These are phyloP conservation scores for Tuctoria greenei DNA, from an alignment of 176 grass and related monocot genomes.

Conservation along the genomic window DNA sequence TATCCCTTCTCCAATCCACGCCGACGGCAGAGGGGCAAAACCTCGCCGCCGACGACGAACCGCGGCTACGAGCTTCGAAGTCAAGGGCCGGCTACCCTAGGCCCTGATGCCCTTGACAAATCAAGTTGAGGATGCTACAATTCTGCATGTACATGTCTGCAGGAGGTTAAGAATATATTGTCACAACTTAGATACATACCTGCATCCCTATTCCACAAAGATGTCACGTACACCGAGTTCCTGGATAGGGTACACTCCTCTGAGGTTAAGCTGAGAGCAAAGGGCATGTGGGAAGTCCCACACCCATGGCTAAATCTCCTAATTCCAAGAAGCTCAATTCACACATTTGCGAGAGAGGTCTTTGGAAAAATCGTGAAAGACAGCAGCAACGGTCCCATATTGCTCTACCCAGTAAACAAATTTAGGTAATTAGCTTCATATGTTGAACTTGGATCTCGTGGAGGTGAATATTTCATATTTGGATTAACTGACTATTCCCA, in stretches of 20 bases:
- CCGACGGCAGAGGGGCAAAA: too few relatives aligned
- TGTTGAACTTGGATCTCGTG: slow-evolving; percentile 17
- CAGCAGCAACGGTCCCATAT: slow-evolving; percentile 73
- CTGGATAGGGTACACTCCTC: slow-evolving; percentile 74
- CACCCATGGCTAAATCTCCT: slow-evolving; percentile 96
- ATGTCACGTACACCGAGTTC: slow-evolving; percentile 77
- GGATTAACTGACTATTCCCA: not conserved
- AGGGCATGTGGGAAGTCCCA: slow-evolving; percentile 88
- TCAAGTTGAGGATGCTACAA: slow-evolving; percentile 16
- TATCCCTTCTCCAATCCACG: too few relatives aligned
- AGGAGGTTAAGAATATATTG: slow-evolving; percentile 67
- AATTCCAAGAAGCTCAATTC: slow-evolving; percentile 62
- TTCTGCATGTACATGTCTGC: slow-evolving; percentile 30
- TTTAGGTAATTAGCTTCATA: slow-evolving; percentile 48
- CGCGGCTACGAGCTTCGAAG: too few relatives aligned
- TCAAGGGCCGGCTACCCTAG: too few relatives aligned
- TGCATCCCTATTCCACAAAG: slow-evolving; percentile 68
- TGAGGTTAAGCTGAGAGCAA: slow-evolving; percentile 68
- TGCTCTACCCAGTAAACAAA: slow-evolving; percentile 79
- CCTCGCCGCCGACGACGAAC: too few relatives aligned
- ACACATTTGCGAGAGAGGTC: slow-evolving; percentile 60
- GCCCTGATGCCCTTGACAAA: too few relatives aligned
- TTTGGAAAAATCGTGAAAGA: slow-evolving; percentile 77
- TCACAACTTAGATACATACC: slow-evolving; percentile 58
- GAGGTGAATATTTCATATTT: not conserved